Evolutionary conservation across 2,329 filamentous ascomycete genomes (phyloP).

Genomic region (Colletotrichum cuscutae): DNA sequence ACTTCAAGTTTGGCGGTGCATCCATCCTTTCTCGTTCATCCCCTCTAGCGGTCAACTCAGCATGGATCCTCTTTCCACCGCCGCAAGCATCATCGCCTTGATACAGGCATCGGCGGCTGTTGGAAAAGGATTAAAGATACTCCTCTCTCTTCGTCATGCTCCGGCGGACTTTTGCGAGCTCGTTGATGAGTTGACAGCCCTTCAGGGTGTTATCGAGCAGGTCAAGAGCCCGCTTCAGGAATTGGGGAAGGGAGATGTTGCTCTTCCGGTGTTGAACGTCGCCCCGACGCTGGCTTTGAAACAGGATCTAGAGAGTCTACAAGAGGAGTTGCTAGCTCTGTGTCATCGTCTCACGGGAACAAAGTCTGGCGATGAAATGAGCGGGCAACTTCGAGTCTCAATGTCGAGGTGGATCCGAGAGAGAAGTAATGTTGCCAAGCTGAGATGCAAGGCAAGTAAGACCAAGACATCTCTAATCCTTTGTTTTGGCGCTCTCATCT

Average conservation of each 20-base stretch:
- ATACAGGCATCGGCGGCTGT: conserved; percentile 1
- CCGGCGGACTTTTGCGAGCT: conserved; percentile 18
- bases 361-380: background rate
- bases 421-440: background rate
- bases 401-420: conserved; percentile 6
- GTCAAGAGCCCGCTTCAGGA: background rate
- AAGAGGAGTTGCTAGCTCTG: background rate
- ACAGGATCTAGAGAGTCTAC: background rate
- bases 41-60: background rate
- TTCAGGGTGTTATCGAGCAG: conserved; percentile 6
- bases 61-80: conserved; percentile 8
- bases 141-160: conserved; percentile 4
- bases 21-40: background rate
- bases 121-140: conserved; percentile 2
- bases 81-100: conserved; percentile 12
- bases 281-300: background rate
- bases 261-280: background rate
- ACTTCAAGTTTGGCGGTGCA: no score
- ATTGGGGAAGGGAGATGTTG: background rate
- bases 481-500: background rate
- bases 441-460: background rate
- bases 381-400: background rate
- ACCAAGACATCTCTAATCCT: background rate
- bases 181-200: background rate
- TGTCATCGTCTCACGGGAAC: background rate